These are phyloP conservation scores for Phalaenopsis aphrodite DNA, from an alignment of 106 monocot genomes.

Conservation along the genomic window DNA sequence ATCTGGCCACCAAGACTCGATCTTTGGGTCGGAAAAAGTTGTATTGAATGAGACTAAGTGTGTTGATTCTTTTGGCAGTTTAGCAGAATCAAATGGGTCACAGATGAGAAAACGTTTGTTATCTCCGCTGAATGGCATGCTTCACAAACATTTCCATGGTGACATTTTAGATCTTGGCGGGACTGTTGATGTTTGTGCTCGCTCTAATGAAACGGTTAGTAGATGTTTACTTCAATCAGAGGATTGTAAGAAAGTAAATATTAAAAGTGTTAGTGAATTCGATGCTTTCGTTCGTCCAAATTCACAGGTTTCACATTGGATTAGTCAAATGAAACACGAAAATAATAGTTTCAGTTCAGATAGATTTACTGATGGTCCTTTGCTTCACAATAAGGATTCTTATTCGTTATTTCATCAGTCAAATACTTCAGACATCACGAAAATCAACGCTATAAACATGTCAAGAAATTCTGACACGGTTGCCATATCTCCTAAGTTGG, in stretches of 20 bases:
- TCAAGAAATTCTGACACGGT: constrained; percentile 6
- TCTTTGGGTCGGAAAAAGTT: constrained; percentile 5
- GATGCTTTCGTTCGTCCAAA: constrained; percentile 8
- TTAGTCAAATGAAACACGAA: neutral
- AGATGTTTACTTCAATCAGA: constrained; percentile 15
- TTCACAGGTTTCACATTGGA: neutral
- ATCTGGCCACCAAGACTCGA: constrained; percentile 14
- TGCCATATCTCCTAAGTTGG: constrained; percentile 30
- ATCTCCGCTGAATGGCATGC: constrained; percentile 55
- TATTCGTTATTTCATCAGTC: constrained; percentile 17
- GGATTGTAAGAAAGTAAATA: constrained; percentile 59
- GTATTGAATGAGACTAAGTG: constrained; percentile 10
- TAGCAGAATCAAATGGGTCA: constrained; percentile 22
- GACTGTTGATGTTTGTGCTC: constrained; percentile 4
- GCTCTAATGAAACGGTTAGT: constrained; percentile 6
- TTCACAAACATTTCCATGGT: constrained; percentile 46
- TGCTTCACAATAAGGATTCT: constrained; percentile 41
- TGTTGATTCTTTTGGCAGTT: constrained; percentile 9
- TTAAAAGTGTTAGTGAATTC: constrained; percentile 18
- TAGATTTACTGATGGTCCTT: constrained; percentile 62
- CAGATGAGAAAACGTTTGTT: constrained; percentile 63
- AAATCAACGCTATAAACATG: constrained; percentile 6
- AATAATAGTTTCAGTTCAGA: constrained; percentile 14
- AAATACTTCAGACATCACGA: constrained; percentile 9
- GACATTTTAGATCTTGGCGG: constrained; percentile 19